Base-by-base conservation (phyloP, 305 asterid genomes). In the Solanum hybrid region DNA sequence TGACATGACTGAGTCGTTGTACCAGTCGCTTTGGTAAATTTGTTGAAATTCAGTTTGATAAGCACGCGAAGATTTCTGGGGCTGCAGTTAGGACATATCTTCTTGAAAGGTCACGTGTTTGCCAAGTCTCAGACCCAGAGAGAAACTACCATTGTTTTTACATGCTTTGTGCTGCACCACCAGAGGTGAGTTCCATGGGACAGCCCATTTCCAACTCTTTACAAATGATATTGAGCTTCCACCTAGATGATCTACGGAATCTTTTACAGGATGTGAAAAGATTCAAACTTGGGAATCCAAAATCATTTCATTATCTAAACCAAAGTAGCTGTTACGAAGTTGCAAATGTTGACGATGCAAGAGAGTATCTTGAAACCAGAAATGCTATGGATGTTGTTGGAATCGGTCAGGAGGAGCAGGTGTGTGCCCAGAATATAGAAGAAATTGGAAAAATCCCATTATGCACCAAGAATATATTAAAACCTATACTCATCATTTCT, bases 11-110 rank as follows among this genome's bases (percentile, higher is more conserved):
- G 97, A 91, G 93, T 93, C 91, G 90, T 85, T 29, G 91, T 90
- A 86, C 95, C 99, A 97, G 99, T 94, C 99, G 99, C 89, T 97
- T 97, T 90, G 99, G 99, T 87, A 97, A 97, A 94, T 97, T 97
- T 91, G 99, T 97, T 91, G 99, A 97, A 90, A 96, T 97, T 51
- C 99, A 97, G 91, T 97, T 97, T 78, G 99, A 97, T 92, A 96
- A 90, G 91, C 95, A 94, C 75, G 98, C 97, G 89, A 97, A 95
- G 96, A 97, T 97, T 88, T 97, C 99, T 37, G 99, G 99, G 89
- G 99, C 99, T 36, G 99, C 99, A 75, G 95, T 97, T 35, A 92
- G 99, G 91, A 97, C 99, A n/a, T 97, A 97, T 90, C 97, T 97
- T 26, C 96, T 97, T 3, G 99, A 97, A 93, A 93, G 99, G 93